phyloP scores from a whole-genome alignment of 129 eudicot genomes.

The Escallonia herrerae region DNA sequence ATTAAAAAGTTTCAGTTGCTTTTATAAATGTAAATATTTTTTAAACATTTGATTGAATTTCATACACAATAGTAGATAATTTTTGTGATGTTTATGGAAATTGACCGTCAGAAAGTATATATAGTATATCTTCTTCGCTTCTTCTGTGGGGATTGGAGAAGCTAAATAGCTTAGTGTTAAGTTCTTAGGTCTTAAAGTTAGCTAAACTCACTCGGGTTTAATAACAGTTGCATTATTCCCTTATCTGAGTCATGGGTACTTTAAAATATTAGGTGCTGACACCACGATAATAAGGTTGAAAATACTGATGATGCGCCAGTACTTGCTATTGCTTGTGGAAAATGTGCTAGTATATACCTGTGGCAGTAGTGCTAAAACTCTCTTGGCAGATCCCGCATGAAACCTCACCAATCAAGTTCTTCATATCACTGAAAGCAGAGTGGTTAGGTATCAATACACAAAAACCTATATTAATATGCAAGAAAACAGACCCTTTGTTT shows the following conservation, averaged over 20 bases:
- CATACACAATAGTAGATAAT: too few species aligned
- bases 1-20: too few species aligned
- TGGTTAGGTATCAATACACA: background rate
- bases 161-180: too few species aligned
- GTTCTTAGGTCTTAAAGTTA: background rate
- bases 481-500: background rate
- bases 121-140: too few species aligned
- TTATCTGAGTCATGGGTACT: background rate
- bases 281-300: background rate
- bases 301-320: background rate
- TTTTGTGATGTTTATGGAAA: too few species aligned
- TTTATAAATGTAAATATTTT: too few species aligned
- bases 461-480: background rate
- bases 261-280: background rate
- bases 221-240: background rate
- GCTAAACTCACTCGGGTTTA: background rate
- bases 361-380: constrained; percentile 53
- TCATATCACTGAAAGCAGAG: constrained; percentile 47
- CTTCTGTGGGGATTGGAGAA: too few species aligned
- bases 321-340: background rate
- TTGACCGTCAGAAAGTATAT: too few species aligned
- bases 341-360: constrained; percentile 23
- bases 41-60: too few species aligned
- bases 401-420: constrained; percentile 59
- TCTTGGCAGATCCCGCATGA: constrained; percentile 54